Evolutionary conservation across 805 yeast genomes (phyloP).

Genomic region (Ogataea allantospora): DNA sequence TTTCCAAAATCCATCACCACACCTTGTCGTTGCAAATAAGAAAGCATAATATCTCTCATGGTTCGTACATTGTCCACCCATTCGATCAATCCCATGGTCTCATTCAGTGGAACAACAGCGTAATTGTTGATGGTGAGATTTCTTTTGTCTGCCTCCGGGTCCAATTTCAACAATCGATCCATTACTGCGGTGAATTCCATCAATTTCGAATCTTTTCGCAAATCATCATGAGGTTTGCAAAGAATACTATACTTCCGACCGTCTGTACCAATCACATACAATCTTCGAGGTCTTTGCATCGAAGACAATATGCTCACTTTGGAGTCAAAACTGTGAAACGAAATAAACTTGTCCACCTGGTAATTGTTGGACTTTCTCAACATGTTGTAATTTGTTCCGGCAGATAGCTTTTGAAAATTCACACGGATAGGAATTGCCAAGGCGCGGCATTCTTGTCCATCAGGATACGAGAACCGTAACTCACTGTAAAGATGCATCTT

Average conservation of each 20-base stretch:
- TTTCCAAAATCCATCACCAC: conserved; percentile 29
- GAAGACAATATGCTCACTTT: conserved; percentile 72
- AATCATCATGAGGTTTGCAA: conserved; percentile 86
- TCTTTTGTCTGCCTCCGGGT: conserved; percentile 72
- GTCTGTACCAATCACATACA: conserved; percentile 75
- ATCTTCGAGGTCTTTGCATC: conserved; percentile 80
- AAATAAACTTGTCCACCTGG: conserved; percentile 33
- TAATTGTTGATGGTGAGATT: conserved; percentile 72
- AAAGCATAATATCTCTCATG: conserved; percentile 55
- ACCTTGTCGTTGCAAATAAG: conserved; percentile 26
- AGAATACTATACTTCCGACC: conserved; percentile 70
- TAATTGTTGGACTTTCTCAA: conserved; percentile 25
- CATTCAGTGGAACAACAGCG: conserved; percentile 85
- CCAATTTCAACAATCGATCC: conserved; percentile 65
- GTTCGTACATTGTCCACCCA: conserved; percentile 80
- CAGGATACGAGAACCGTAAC: conserved; percentile 36
- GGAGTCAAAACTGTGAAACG: conserved; percentile 64
- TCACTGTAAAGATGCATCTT: conserved; percentile 41
- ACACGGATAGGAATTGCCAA: conserved; percentile 74
- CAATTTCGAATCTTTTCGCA: conserved; percentile 90
- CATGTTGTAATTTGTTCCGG: conserved; percentile 43
- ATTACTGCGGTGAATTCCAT: conserved; percentile 89
- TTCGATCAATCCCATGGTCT: conserved; percentile 86
- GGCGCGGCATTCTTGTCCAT: conserved; percentile 30
- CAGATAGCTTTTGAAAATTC: conserved; percentile 68